These are phyloP conservation scores for Beta corolliflora DNA, from an alignment of 179 eudicot genomes.

Conservation along the genomic window DNA sequence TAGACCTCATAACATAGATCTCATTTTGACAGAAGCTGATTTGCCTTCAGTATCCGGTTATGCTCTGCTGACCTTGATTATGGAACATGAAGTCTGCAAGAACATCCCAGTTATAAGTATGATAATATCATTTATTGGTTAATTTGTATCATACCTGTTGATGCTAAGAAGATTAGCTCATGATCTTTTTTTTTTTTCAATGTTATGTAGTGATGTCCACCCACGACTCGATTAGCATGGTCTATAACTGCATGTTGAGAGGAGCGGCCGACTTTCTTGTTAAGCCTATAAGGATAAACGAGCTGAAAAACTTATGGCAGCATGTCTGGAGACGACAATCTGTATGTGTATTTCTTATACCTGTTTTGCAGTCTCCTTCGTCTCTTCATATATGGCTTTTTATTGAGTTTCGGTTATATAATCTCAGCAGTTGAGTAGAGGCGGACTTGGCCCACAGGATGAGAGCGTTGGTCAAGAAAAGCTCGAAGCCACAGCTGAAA, in stretches of 20 bases:
- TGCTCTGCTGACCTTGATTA: conserved; percentile 76
- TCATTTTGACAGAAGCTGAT: conserved; percentile 83
- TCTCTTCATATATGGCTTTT: neutral
- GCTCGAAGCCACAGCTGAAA: conserved; percentile 76
- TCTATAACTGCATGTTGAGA: conserved; percentile 81
- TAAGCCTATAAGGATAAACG: conserved; percentile 87
- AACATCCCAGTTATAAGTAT: conserved; percentile 92
- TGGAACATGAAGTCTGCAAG: conserved; percentile 84
- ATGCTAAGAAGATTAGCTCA: neutral
- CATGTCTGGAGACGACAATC: conserved; percentile 92
- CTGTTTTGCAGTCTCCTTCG: neutral
- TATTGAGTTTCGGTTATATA: neutral
- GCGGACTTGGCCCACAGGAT: conserved; percentile 41
- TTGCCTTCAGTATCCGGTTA: conserved; percentile 83
- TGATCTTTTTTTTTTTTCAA: conserved; percentile 14
- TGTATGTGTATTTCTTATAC: conserved; percentile 33
- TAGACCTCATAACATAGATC: conserved; percentile 65
- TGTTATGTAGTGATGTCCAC: conserved; percentile 87
- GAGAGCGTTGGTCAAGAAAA: conserved; percentile 54
- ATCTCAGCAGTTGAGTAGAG: conserved; percentile 37
- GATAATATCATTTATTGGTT: conserved; percentile 4
- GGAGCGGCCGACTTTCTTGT: conserved; percentile 91
- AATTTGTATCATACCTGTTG: neutral
- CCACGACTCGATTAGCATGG: conserved; percentile 73
- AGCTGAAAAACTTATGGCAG: conserved; percentile 87